phyloP scores from a whole-genome alignment of 352 stramenopile genomes.

The Pythium myriotylum region DNA sequence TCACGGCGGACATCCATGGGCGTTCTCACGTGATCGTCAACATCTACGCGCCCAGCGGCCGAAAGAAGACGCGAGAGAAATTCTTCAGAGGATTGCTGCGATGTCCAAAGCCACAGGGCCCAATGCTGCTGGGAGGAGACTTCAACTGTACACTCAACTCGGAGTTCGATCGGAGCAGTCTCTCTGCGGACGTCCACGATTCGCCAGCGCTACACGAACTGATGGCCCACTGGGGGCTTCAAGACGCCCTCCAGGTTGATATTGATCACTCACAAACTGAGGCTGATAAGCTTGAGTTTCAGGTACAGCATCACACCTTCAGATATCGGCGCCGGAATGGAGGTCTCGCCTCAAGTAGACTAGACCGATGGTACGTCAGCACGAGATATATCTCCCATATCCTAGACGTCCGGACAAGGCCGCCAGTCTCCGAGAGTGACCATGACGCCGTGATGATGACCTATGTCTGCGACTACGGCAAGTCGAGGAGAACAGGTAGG shows the following conservation, averaged over 20 bases:
- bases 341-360: neutral
- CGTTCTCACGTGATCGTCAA: too few species aligned
- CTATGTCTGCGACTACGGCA: neutral
- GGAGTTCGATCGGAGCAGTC: neutral
- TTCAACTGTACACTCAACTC: constrained; percentile 11
- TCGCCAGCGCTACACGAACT: neutral
- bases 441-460: neutral
- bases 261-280: neutral
- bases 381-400: neutral
- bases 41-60: too few species aligned
- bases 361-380: neutral
- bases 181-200: neutral
- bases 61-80: too few species aligned
- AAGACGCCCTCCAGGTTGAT: neutral
- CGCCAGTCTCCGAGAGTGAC: neutral
- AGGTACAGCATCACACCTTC: constrained; percentile 1
- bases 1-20: too few species aligned
- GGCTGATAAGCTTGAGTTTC: neutral
- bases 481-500: neutral
- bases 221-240: neutral
- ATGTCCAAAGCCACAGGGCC: neutral
- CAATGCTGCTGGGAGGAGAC: constrained; percentile 1
- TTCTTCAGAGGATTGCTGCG: too few species aligned
- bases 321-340: neutral
- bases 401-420: neutral